A percentile compares a stretch with the other conserved stretches of the same genome.
These are phyloP conservation scores for Cetraspora pellucida DNA, from an alignment of 192 early-diverging fungal genomes.

Conservation along the genomic window DNA sequence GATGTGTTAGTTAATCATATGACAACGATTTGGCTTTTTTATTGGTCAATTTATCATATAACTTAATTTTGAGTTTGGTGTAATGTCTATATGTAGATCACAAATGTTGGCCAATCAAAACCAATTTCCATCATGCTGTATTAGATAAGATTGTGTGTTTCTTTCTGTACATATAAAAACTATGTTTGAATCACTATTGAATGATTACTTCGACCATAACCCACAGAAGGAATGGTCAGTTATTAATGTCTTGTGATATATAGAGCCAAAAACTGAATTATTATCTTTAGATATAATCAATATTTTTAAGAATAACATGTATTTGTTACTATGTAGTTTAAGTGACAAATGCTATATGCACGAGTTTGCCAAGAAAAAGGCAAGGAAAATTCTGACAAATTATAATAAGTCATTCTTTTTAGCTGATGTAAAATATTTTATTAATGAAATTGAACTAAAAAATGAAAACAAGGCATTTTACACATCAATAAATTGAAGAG, in stretches of 20 bases:
- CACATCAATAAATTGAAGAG: conserved; percentile 15
- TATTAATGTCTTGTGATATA: conserved; percentile 25
- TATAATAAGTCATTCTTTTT: conserved; percentile 30
- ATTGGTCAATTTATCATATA: too few relatives aligned
- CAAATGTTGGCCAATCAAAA: too few relatives aligned
- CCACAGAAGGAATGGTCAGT: conserved; percentile 25
- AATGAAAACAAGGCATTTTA: conserved; percentile 24
- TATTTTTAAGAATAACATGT: conserved; percentile 19
- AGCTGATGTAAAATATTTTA: conserved; percentile 25
- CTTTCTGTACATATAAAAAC: background rate
- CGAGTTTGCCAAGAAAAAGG: conserved; percentile 32
- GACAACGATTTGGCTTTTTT: too few relatives aligned
- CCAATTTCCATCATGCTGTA: too few relatives aligned
- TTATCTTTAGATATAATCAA: conserved; percentile 23
- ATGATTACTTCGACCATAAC: conserved; percentile 16
- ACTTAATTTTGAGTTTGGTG: too few relatives aligned
- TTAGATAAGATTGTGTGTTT: background rate
- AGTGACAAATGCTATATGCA: conserved; percentile 10
- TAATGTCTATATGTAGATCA: too few relatives aligned
- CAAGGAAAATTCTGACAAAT: conserved; percentile 21
- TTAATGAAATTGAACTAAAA: conserved; percentile 32
- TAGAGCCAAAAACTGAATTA: conserved; percentile 27
- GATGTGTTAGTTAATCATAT: too few relatives aligned
- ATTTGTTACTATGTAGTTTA: conserved; percentile 17
- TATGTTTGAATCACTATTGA: conserved; percentile 27